These are phyloP conservation scores for Hypoxylon rubiginosum DNA, from an alignment of 2,329 filamentous ascomycete genomes.

Conservation along the genomic window DNA sequence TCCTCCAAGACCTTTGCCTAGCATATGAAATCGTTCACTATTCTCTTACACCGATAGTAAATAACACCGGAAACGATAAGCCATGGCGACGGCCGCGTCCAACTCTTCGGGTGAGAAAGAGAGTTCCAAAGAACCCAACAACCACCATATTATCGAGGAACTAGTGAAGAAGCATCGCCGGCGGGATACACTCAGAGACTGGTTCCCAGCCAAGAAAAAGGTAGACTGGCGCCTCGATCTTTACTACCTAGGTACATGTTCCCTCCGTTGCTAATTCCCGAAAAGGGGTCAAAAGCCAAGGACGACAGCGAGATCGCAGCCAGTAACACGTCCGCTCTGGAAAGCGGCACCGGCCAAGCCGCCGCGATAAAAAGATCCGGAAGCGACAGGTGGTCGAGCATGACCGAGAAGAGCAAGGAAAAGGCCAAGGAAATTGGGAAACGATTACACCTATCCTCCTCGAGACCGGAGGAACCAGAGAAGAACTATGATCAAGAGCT, in stretches of 20 bases:
- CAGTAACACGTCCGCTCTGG: not conserved
- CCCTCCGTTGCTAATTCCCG: not conserved
- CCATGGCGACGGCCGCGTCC: not conserved
- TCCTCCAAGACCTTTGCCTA: not conserved
- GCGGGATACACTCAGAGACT: slow-evolving; percentile 9
- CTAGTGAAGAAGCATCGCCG: not conserved
- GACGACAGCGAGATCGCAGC: not conserved
- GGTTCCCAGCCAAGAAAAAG: slow-evolving; percentile 7
- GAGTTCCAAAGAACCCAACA: not conserved
- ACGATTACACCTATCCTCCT: not conserved
- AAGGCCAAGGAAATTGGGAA: slow-evolving; percentile 19
- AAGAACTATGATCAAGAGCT: slow-evolving; percentile 43
- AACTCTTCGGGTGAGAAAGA: not conserved
- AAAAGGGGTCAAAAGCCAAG: not conserved
- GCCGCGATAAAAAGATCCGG: not conserved
- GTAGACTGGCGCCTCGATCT: not conserved
- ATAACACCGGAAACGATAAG: not conserved
- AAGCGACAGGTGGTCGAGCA: not conserved
- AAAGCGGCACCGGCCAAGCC: not conserved
- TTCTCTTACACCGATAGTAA: not conserved
- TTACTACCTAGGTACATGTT: not conserved
- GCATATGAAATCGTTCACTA: not conserved
- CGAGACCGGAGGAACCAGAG: too few relatives aligned
- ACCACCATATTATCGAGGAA: not conserved
- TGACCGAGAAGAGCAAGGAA: slow-evolving; percentile 15